Evolutionary conservation across 2,329 filamentous ascomycete species (phyloP).

Genomic region (Aspergillus cejpii): DNA sequence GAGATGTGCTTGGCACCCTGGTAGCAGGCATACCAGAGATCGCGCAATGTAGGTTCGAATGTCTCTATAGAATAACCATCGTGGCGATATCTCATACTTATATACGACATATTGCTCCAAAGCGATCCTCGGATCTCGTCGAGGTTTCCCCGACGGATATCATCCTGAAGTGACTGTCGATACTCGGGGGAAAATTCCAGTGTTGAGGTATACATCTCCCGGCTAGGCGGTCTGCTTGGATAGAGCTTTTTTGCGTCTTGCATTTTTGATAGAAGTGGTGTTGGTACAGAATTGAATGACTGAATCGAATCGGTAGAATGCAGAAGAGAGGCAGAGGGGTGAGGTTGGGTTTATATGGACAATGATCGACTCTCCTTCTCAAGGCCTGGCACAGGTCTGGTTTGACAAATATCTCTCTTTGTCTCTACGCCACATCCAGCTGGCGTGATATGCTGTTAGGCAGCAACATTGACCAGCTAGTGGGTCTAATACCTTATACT

Average conservation of each 20-base stretch:
- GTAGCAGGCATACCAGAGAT: background rate
- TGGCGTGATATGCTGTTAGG: background rate
- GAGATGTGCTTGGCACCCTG: background rate
- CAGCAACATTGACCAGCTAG: background rate
- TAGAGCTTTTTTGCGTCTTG: background rate
- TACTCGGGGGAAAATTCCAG: background rate
- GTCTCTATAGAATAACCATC: background rate
- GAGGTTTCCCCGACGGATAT: background rate
- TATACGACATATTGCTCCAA: background rate
- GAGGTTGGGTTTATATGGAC: background rate
- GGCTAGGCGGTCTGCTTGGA: background rate
- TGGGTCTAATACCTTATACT: too few relatives aligned
- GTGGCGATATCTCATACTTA: background rate
- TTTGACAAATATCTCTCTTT: background rate
- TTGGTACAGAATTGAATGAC: background rate
- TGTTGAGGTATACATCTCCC: background rate
- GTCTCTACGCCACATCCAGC: background rate
- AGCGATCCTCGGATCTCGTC: background rate
- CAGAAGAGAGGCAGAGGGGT: background rate
- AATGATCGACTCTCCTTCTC: background rate
- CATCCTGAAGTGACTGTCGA: background rate
- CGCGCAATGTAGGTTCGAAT: background rate
- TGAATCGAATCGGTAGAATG: background rate
- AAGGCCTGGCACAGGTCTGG: background rate
- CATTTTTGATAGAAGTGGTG: background rate